Evolutionary conservation across 2,329 filamentous ascomycete genomes (phyloP).

Genomic region (Zarea fungicola): DNA sequence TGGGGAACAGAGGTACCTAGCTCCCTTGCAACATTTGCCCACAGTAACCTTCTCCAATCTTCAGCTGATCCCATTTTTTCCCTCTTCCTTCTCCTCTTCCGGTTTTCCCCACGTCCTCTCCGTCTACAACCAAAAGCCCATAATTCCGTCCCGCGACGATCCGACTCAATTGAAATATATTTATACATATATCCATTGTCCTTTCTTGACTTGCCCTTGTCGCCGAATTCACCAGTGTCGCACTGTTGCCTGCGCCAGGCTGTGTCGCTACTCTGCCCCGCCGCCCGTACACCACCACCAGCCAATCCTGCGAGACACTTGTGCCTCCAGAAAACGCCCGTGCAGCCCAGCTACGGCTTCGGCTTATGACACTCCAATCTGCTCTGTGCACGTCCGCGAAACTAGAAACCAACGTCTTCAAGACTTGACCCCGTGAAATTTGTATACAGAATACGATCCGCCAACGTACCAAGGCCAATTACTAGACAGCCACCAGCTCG

Average conservation of each 20-base stretch:
- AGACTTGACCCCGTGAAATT: too few relatives aligned
- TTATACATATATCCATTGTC: too few relatives aligned
- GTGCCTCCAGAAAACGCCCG: not conserved
- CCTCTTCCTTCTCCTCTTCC: slow-evolving; percentile 8
- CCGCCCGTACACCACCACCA: too few relatives aligned
- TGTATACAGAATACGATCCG: too few relatives aligned
- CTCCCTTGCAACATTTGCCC: not conserved
- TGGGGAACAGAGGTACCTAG: not conserved
- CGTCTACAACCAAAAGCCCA: not conserved
- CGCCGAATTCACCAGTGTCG: too few relatives aligned
- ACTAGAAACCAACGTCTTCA: too few relatives aligned
- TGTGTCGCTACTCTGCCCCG: too few relatives aligned
- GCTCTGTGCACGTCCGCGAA: not conserved
- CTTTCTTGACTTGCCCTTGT: not conserved
- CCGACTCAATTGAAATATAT: not conserved
- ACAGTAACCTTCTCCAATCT: not conserved
- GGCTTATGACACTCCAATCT: not conserved
- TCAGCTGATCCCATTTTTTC: slow-evolving; percentile 7
- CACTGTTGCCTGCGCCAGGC: not conserved
- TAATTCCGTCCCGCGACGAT: not conserved
- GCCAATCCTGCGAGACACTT: not conserved
- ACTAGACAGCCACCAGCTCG: too few relatives aligned
- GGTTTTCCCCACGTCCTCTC: slow-evolving; percentile 10
- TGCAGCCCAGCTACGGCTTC: slow-evolving; percentile 7
- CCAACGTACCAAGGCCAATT: too few relatives aligned